Evolutionary conservation across 2,329 filamentous ascomycete genomes (phyloP).

Genomic region (Pyrenochaeta sp.): DNA sequence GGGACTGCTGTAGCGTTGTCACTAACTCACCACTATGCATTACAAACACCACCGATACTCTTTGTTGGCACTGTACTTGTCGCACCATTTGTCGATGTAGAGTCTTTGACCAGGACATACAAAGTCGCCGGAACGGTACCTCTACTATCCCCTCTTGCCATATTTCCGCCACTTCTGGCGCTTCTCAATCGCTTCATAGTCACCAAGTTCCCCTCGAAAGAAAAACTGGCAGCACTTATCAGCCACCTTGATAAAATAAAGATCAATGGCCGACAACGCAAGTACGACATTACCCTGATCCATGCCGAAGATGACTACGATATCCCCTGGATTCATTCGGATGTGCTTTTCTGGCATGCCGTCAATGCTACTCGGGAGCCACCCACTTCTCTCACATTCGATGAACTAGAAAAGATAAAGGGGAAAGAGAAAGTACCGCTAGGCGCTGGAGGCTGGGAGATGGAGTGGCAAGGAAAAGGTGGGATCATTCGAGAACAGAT

Average conservation of each 20-base stretch:
- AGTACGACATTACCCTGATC: conserved; percentile 59
- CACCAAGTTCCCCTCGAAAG: conserved; percentile 62
- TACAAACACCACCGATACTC: conserved; percentile 53
- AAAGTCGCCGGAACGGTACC: conserved; percentile 64
- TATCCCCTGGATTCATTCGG: conserved; percentile 61
- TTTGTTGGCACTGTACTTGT: conserved; percentile 66
- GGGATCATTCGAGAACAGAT: conserved; percentile 65
- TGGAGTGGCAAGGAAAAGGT: conserved; percentile 57
- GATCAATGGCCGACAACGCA: conserved; percentile 39
- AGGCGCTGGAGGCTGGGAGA: conserved; percentile 60
- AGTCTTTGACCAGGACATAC: conserved; percentile 65
- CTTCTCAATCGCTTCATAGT: conserved; percentile 59
- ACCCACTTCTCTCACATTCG: conserved; percentile 48
- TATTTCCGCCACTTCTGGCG: conserved; percentile 52
- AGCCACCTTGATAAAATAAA: conserved; percentile 31
- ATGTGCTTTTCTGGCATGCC: conserved; percentile 63
- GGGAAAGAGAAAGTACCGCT: conserved; percentile 48
- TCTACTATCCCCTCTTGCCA: conserved; percentile 61
- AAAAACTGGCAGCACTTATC: conserved; percentile 59
- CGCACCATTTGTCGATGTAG: conserved; percentile 65
- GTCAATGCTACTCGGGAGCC: conserved; percentile 57
- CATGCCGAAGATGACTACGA: conserved; percentile 63
- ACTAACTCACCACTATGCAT: conserved; percentile 55
- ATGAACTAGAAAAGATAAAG: conserved; percentile 59
- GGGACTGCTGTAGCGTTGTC: conserved; percentile 63